These are phyloP conservation scores for Coemansia sp. DNA, from an alignment of 192 early-diverging fungal genomes.

Conservation along the genomic window DNA sequence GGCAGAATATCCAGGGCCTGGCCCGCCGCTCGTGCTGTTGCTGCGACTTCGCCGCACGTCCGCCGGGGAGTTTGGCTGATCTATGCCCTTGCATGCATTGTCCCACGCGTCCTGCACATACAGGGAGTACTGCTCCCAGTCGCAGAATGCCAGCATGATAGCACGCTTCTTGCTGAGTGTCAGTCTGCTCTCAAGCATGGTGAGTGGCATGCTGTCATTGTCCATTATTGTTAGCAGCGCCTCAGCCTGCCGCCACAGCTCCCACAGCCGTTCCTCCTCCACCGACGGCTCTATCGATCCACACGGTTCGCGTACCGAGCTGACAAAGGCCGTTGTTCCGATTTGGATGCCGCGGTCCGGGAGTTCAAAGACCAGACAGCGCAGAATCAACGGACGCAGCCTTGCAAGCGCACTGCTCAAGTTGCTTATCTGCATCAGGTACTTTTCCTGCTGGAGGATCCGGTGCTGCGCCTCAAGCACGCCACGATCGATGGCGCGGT, in stretches of 20 bases:
- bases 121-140: constrained; percentile 59
- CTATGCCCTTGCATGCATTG: constrained; percentile 48
- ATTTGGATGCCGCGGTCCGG: constrained; percentile 52
- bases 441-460: constrained; percentile 53
- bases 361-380: constrained; percentile 55
- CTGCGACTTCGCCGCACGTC: constrained; percentile 32
- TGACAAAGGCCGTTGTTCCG: constrained; percentile 48
- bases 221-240: constrained; percentile 58
- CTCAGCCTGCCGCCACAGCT: constrained; percentile 57
- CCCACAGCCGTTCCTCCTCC: constrained; percentile 57
- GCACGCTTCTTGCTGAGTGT: constrained; percentile 57
- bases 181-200: constrained; percentile 35
- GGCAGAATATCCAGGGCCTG: background rate
- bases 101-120: constrained; percentile 57
- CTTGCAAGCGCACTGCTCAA: constrained; percentile 39
- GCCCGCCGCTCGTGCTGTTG: constrained; percentile 29
- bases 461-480: constrained; percentile 55
- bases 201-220: constrained; percentile 49
- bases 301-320: constrained; percentile 37
- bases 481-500: constrained; percentile 54
- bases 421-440: constrained; percentile 51
- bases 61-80: constrained; percentile 18
- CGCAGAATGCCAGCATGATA: constrained; percentile 57
- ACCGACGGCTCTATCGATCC: constrained; percentile 56
- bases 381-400: constrained; percentile 54